Evolutionary conservation across 257 asterid species (phyloP), one percentile per base, ranked within the genome.

Genomic region (Handroanthus guayacan): DNA sequence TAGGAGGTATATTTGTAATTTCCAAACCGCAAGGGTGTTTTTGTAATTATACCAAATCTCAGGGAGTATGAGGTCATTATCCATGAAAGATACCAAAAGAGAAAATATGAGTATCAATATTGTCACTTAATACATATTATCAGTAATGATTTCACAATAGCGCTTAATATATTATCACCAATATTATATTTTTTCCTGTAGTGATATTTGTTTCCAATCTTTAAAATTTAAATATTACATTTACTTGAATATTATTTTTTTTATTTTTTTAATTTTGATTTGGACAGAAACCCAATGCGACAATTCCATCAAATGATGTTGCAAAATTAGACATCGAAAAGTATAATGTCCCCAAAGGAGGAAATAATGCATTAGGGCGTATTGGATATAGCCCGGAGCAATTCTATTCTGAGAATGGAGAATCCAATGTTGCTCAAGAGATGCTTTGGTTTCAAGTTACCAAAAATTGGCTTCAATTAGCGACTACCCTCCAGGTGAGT

Each of bases 361-460:
- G 94, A 14, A 75, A 78, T 56, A 90, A 86, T 62, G 62, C 45
- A n/a, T 51, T 88, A 39, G 92, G 91, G 13, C 68, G 77, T 58
- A 75, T 87, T 39, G 91, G 84, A 0, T 88, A 81, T 68, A 75
- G 79, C 20, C 70, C 94, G 0, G 96, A 90, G 72, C 81, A 77
- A 41, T 84, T 84, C 82, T 87, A 83, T 47, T 89, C 91, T 0
- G 82, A 69, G 41, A 80, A 84, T 11, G 87, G 85, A 48, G 61
- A 78, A 63, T 84, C 86, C 25, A 75, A 85, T 71, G 51, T 14
- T 38, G 81, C 78, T 51, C 70, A 83, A 12, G 62, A 73, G 38
- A 72, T 43, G 41, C 11, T 85, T 51, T 85, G 94, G 91, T 88
- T 88, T 76, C 79, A 80, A 48, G 84, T 78, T 2, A 76, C 63